Evolutionary conservation across 176 grass and related monocot species (phyloP).

Genomic region (Zea luxurians): DNA sequence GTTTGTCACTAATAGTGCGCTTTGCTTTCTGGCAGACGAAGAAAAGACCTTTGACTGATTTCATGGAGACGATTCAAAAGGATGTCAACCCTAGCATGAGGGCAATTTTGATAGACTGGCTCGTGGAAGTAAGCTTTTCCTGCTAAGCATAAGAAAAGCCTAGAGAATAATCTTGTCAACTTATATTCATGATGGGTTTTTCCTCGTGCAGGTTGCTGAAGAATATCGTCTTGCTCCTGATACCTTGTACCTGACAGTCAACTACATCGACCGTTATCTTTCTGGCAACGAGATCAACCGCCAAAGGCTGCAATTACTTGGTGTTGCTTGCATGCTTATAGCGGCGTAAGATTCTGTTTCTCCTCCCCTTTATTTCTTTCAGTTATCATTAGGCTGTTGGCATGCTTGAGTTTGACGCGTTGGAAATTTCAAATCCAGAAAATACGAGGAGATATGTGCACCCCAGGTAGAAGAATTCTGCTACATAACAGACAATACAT

Average conservation of each 20-base stretch:
- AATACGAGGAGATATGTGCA: too few species aligned
- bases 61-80: slow-evolving; percentile 88
- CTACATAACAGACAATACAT: too few species aligned
- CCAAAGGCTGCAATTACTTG: slow-evolving; percentile 45
- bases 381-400: too few species aligned
- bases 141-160: not conserved
- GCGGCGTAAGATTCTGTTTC: too few species aligned
- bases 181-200: not conserved
- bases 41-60: slow-evolving; percentile 26
- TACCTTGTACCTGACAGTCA: slow-evolving; percentile 89
- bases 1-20: too few species aligned
- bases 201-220: slow-evolving; percentile 72
- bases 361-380: too few species aligned
- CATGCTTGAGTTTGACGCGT: too few species aligned
- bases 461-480: too few species aligned
- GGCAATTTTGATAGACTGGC: slow-evolving; percentile 95
- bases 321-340: too few species aligned
- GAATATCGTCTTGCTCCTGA: slow-evolving; percentile 95
- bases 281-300: slow-evolving; percentile 95
- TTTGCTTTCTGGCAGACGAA: too few species aligned
- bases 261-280: slow-evolving; percentile 90
- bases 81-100: slow-evolving; percentile 94
- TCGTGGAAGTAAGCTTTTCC: slow-evolving; percentile 82
- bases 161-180: not conserved
- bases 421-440: too few species aligned